Conservation (phyloP, 176 grass and related monocot species). For the Bothriochloa decipiens region DNA sequence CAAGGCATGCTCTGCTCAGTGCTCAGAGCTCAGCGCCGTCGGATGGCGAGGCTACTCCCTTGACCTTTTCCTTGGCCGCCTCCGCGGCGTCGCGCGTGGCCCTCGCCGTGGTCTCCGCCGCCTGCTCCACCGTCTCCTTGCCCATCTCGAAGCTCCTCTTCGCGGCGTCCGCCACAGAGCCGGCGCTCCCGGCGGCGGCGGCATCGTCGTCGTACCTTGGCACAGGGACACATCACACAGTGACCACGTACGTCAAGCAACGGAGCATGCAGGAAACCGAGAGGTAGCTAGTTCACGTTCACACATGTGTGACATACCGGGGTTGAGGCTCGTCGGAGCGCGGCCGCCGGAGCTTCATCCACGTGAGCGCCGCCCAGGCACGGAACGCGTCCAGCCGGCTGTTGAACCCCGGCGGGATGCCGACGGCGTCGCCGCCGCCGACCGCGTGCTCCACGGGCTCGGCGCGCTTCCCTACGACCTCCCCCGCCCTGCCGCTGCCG, state of each 20-base stretch:
- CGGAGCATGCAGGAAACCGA: too few species aligned
- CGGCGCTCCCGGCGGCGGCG: neutral
- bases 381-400: slow-evolving; percentile 61
- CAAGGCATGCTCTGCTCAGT: neutral
- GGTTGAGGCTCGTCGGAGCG: slow-evolving; percentile 26
- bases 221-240: too few species aligned
- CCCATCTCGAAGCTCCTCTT: slow-evolving; percentile 62
- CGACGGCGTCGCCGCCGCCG: slow-evolving; percentile 38
- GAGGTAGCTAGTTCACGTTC: too few species aligned
- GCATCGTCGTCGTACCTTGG: slow-evolving; percentile 23
- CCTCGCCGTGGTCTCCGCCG: slow-evolving; percentile 39
- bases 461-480: neutral
- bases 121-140: slow-evolving; percentile 58
- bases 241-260: too few species aligned
- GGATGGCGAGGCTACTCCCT: slow-evolving; percentile 35
- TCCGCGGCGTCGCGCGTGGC: slow-evolving; percentile 44
- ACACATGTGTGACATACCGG: neutral
- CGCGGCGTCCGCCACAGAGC: slow-evolving; percentile 44
- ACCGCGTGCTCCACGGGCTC: slow-evolving; percentile 70
- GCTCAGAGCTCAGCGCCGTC: slow-evolving; percentile 10
- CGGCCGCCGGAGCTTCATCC: slow-evolving; percentile 56
- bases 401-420: slow-evolving; percentile 48
- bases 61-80: slow-evolving; percentile 53
- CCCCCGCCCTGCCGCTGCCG: neutral
- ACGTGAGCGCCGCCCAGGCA: slow-evolving; percentile 55